Evolutionary conservation across 139 green algal genomes (phyloP), one percentile per base, ranked within the genome.

Genomic region (Tetradesmus obliquus): DNA sequence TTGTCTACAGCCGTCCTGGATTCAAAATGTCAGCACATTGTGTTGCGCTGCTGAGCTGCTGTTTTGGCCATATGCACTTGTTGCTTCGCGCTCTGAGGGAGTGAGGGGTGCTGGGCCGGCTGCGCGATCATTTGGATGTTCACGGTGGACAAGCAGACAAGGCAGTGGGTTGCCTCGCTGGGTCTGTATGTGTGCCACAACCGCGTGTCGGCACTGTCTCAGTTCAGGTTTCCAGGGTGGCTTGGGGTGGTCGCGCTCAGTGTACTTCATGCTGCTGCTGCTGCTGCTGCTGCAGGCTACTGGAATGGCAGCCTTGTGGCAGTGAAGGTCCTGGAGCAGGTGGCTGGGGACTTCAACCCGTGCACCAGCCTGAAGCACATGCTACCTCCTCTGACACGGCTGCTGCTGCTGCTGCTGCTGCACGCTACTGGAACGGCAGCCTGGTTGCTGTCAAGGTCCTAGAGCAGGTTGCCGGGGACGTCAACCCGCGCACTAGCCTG

Each of bases 261-360:
- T 24, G 5, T 76, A 19, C 66, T 1, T n/a, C 5, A 19, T 19
- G 10, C 66, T 24, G 15, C 66, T 24, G 66, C 17, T 76, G 15
- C 66, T 24, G 8, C 6, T 66, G 57, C 57, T 66, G 6, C 57
- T 66, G 6, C 57, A 89, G 89, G 89, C 12, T 92, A 89, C 54
- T 92, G 89, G 89, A 92, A 92, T n/a, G 89, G 89, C 82, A 80
- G 79, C 3, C 71, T 89, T 9, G 89, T 92, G 9, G 89, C 89
- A 55, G 80, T 92, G 66, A 92, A 92, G 82, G 82, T 92, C 6
- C 24, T 92, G 32, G 82, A 92, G 89, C 89, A 92, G 82, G 71
- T 89, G 22, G 89, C 89, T 22, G 89, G 89, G 15, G 89, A 89
- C 71, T 84, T 92, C 69, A 89, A 89, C 82, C 89, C 89, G 2